phyloP scores from a whole-genome alignment of 2,329 filamentous ascomycete species.

The Pyricularia pennisetigena region DNA sequence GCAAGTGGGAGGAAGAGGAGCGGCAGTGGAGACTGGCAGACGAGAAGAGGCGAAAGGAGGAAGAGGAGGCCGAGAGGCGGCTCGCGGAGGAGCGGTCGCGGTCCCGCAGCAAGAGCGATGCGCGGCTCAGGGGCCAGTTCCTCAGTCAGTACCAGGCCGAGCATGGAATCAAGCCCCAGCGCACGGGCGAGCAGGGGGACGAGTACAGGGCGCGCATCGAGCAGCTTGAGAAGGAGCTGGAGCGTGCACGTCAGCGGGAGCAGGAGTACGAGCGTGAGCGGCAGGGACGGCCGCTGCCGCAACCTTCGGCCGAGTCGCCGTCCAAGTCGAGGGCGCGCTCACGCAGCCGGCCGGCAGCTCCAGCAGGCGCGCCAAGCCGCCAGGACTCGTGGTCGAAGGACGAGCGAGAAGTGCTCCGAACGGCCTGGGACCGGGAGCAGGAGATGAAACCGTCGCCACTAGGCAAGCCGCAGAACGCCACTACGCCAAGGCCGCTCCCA shows the following conservation, averaged over 20 bases:
- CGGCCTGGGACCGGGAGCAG: constrained; percentile 36
- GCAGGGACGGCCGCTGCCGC: constrained; percentile 27
- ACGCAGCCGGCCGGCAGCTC: constrained; percentile 22
- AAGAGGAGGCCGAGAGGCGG: constrained; percentile 60
- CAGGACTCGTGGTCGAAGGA: constrained; percentile 55
- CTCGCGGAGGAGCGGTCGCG: constrained; percentile 57
- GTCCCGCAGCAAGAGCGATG: constrained; percentile 49
- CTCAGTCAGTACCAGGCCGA: constrained; percentile 79
- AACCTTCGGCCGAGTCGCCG: background rate
- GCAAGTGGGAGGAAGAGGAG: constrained; percentile 71
- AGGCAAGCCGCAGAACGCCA: constrained; percentile 15
- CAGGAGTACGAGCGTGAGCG: constrained; percentile 51
- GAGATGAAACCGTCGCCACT: constrained; percentile 11
- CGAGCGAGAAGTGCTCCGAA: constrained; percentile 54
- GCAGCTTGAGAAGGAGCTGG: constrained; percentile 67
- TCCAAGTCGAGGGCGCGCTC: constrained; percentile 26
- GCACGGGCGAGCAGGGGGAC: constrained; percentile 10
- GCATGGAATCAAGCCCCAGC: constrained; percentile 24
- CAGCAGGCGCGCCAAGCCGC: constrained; percentile 35
- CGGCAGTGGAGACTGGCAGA: constrained; percentile 65
- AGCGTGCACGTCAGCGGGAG: constrained; percentile 52
- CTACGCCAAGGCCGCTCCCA: constrained; percentile 29
- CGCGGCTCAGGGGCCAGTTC: constrained; percentile 69
- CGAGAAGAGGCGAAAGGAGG: constrained; percentile 56
- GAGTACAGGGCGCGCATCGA: constrained; percentile 60